A percentile compares a stretch with the other conserved stretches of the same genome.
These are phyloP conservation scores for Ustilago bromivora DNA, from an alignment of 1,284 basidiomycete species.

Conservation along the genomic window DNA sequence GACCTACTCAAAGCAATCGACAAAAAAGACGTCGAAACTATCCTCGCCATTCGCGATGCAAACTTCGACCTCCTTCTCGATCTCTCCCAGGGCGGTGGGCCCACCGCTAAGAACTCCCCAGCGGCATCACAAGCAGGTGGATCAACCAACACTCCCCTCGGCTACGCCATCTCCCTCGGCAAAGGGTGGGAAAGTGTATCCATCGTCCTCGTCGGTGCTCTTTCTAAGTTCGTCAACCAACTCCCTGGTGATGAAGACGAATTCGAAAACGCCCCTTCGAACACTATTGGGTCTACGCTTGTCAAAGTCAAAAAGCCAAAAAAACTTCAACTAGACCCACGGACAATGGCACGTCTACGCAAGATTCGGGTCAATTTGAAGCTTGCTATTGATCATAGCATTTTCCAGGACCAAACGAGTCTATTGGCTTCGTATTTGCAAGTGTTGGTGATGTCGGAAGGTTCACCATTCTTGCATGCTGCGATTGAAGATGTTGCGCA, in stretches of 20 bases:
- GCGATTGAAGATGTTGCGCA: slow-evolving; percentile 51
- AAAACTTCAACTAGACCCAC: slow-evolving; percentile 52
- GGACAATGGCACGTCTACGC: slow-evolving; percentile 53
- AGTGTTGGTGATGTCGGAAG: slow-evolving; percentile 64
- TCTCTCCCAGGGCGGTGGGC: slow-evolving; percentile 37
- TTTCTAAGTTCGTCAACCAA: slow-evolving; percentile 66
- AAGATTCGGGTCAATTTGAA: slow-evolving; percentile 66
- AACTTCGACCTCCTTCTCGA: slow-evolving; percentile 66
- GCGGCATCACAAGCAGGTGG: slow-evolving; percentile 44
- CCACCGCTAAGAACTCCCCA: slow-evolving; percentile 22
- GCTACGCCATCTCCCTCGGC: slow-evolving; percentile 62
- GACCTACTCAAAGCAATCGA: slow-evolving; percentile 67
- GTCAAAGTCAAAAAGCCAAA: slow-evolving; percentile 40
- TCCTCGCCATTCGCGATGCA: slow-evolving; percentile 63
- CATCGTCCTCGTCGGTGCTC: slow-evolving; percentile 62
- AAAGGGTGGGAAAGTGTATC: slow-evolving; percentile 57
- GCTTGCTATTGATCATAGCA: slow-evolving; percentile 64
- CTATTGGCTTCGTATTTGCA: slow-evolving; percentile 65
- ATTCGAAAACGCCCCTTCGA: slow-evolving; percentile 15
- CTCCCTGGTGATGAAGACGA: slow-evolving; percentile 63
- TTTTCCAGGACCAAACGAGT: slow-evolving; percentile 58
- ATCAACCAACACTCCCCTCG: slow-evolving; percentile 54
- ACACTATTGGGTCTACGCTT: slow-evolving; percentile 8
- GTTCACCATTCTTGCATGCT: slow-evolving; percentile 46
- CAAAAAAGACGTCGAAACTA: slow-evolving; percentile 61